phyloP scores from a whole-genome alignment of 2,329 filamentous ascomycete genomes.

The Cytospora leucostoma region DNA sequence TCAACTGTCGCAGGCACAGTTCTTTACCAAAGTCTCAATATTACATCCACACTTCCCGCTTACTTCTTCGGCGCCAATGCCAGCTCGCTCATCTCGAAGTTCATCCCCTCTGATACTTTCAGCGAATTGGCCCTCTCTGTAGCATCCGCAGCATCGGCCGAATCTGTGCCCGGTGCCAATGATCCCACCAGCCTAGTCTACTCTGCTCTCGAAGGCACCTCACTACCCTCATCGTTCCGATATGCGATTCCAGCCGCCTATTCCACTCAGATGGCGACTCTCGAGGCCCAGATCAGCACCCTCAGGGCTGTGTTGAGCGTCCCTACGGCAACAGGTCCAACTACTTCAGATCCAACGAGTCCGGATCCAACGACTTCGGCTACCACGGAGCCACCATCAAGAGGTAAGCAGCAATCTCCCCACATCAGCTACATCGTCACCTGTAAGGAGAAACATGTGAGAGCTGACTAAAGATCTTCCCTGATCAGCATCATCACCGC shows the following conservation, averaged over 20 bases:
- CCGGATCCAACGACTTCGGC: too few relatives aligned
- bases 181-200: conserved; percentile 6
- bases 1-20: not conserved
- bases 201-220: not conserved
- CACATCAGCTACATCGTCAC: not conserved
- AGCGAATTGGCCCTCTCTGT: conserved; percentile 4
- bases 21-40: not conserved
- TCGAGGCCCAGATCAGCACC: not conserved
- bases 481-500: not conserved
- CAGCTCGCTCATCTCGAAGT: not conserved
- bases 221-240: conserved; percentile 16
- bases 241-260: conserved; percentile 5
- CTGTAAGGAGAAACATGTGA: not conserved
- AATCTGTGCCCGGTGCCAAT: not conserved
- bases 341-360: too few relatives aligned
- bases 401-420: not conserved
- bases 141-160: conserved; percentile 3
- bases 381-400: not conserved
- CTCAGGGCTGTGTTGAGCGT: not conserved
- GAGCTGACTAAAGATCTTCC: not conserved
- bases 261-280: not conserved
- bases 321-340: not conserved
- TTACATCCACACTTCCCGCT: not conserved
- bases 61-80: not conserved
- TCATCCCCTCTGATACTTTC: not conserved